These are phyloP conservation scores for Kwoniella newhampshirensis DNA, from an alignment of 768 basidiomycete genomes.

Conservation along the genomic window DNA sequence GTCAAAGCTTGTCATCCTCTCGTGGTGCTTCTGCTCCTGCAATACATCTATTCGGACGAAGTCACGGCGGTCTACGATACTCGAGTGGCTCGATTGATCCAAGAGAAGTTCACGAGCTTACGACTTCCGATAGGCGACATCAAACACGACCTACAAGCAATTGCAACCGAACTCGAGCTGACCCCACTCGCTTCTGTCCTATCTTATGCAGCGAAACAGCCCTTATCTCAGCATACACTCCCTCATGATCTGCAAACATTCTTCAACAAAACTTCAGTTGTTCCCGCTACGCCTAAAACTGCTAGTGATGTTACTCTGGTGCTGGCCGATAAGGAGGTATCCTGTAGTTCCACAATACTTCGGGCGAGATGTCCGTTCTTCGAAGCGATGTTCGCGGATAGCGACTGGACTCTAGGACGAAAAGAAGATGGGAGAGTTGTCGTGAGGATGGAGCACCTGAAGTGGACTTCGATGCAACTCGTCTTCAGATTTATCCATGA, in stretches of 20 bases:
- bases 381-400: slow-evolving; percentile 74
- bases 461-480: slow-evolving; percentile 70
- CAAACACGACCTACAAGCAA: slow-evolving; percentile 63
- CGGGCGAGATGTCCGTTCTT: slow-evolving; percentile 82
- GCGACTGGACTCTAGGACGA: slow-evolving; percentile 74
- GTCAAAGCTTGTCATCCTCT: slow-evolving; percentile 66
- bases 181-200: slow-evolving; percentile 61
- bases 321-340: slow-evolving; percentile 66
- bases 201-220: slow-evolving; percentile 63
- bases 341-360: slow-evolving; percentile 71
- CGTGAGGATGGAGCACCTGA: slow-evolving; percentile 71
- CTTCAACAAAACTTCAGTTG: slow-evolving; percentile 53
- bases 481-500: slow-evolving; percentile 76
- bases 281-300: not conserved
- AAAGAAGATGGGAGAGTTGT: slow-evolving; percentile 60
- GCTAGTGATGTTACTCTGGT: slow-evolving; percentile 65
- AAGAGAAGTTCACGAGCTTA: slow-evolving; percentile 51
- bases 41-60: slow-evolving; percentile 86
- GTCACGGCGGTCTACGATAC: slow-evolving; percentile 81
- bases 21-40: slow-evolving; percentile 69
- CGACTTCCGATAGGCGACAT: slow-evolving; percentile 57
- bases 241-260: slow-evolving; percentile 59
- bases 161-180: slow-evolving; percentile 66
- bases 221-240: slow-evolving; percentile 58
- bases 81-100: slow-evolving; percentile 60